Conservation (phyloP, 1,284 basidiomycete species). For the Tranzscheliella williamsii region DNA sequence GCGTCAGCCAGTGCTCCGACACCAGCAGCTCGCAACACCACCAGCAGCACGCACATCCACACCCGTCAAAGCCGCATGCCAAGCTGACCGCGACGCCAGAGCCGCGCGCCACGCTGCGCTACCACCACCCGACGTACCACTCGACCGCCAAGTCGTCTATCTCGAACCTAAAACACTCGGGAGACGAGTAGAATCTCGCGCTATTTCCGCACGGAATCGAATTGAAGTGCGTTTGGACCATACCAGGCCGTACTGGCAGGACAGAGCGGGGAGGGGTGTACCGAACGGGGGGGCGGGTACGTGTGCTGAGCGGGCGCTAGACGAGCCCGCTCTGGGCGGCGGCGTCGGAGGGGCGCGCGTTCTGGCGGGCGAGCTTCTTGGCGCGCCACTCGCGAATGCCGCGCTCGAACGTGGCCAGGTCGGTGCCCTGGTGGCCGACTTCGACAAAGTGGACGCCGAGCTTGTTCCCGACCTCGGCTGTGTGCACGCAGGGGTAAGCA, state of each 20-base stretch:
- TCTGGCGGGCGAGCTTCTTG: slow-evolving; percentile 15
- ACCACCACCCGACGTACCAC: background rate
- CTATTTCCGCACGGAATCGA: too few species aligned
- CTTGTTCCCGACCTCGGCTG: slow-evolving; percentile 50
- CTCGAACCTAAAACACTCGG: slow-evolving; percentile 7
- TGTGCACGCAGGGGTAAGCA: background rate
- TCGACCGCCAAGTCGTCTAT: slow-evolving; percentile 8
- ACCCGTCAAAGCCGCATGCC: background rate
- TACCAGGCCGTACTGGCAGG: too few species aligned
- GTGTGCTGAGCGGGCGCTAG: too few species aligned
- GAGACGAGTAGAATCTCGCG: slow-evolving; percentile 1
- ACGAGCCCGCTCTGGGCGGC: too few species aligned
- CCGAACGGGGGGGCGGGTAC: too few species aligned
- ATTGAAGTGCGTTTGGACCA: too few species aligned
- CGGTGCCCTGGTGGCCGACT: slow-evolving; percentile 48
- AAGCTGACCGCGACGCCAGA: background rate
- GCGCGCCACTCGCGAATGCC: slow-evolving; percentile 48
- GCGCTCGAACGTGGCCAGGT: slow-evolving; percentile 44
- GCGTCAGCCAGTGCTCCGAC: slow-evolving; percentile 18
- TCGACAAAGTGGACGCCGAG: slow-evolving; percentile 57
- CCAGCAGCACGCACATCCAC: background rate
- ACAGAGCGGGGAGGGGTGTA: too few species aligned
- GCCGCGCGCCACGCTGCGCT: background rate
- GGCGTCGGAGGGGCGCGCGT: too few species aligned
- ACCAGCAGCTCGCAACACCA: slow-evolving; percentile 10